phyloP scores from a whole-genome alignment of 257 asterid species.

The Eustoma russellianum region DNA sequence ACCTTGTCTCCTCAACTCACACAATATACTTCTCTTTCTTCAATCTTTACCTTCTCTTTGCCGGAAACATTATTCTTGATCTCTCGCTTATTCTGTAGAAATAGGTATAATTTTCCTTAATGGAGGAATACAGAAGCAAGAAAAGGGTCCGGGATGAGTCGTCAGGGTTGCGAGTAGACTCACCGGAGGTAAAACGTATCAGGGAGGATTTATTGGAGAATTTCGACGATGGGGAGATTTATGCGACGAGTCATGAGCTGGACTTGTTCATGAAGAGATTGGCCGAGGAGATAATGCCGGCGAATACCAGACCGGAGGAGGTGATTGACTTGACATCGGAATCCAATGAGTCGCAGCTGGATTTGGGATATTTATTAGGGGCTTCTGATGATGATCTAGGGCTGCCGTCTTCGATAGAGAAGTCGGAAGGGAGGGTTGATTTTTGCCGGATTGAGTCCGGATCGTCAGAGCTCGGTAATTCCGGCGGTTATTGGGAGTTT shows the following conservation, averaged over 20 bases:
- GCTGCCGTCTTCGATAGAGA: constrained; percentile 45
- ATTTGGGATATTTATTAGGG: constrained; percentile 50
- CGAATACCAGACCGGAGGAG: constrained; percentile 13
- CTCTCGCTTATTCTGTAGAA: constrained; percentile 7
- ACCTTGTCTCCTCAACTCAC: constrained; percentile 11
- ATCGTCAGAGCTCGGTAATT: constrained; percentile 28
- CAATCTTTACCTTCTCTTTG: background rate
- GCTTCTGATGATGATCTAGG: constrained; percentile 84
- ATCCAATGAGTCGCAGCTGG: constrained; percentile 45
- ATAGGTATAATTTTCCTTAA: background rate
- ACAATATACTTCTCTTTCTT: background rate
- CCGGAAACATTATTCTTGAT: background rate
- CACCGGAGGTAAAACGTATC: constrained; percentile 65
- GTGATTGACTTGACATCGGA: constrained; percentile 34
- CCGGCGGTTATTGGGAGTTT: constrained; percentile 35
- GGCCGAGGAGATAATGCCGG: constrained; percentile 55
- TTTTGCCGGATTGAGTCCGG: constrained; percentile 32
- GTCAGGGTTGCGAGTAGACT: constrained; percentile 30
- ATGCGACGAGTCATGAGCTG: constrained; percentile 36
- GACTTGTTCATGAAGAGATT: constrained; percentile 82
- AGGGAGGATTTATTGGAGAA: constrained; percentile 46
- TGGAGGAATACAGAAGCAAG: constrained; percentile 32
- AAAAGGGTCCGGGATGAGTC: constrained; percentile 46
- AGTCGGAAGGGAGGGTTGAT: constrained; percentile 18
- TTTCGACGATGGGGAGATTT: constrained; percentile 49